These are phyloP conservation scores for Macadamia integrifolia DNA, from an alignment of 164 flowering plant genomes.

Conservation along the genomic window DNA sequence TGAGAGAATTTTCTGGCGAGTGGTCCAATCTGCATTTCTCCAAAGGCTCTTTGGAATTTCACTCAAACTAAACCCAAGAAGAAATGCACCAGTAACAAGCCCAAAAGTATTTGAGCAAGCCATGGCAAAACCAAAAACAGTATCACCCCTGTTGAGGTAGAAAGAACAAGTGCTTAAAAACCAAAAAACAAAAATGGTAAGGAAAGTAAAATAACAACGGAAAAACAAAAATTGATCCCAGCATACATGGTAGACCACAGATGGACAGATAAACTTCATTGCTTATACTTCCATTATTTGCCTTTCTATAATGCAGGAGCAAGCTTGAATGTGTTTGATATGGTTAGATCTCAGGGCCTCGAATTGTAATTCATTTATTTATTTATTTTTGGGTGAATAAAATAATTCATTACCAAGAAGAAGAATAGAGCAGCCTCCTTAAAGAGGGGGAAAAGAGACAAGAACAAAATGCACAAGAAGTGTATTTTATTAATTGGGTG, in stretches of 20 bases:
- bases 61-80: constrained; percentile 98
- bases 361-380: too few relatives aligned
- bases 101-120: constrained; percentile 99
- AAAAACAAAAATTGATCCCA: neutral
- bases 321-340: too few relatives aligned
- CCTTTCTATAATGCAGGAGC: too few relatives aligned
- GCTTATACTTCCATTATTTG: too few relatives aligned
- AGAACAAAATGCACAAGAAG: too few relatives aligned
- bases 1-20: constrained; percentile 83
- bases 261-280: neutral
- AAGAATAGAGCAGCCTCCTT: too few relatives aligned
- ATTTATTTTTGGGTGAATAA: too few relatives aligned
- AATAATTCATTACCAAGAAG: too few relatives aligned
- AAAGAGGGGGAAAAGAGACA: too few relatives aligned
- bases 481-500: too few relatives aligned
- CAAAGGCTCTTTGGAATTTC: constrained; percentile 93
- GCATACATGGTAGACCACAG: neutral
- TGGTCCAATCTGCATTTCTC: constrained; percentile 96
- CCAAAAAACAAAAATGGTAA: neutral
- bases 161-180: neutral
- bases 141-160: constrained; percentile 43
- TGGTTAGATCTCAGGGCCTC: too few relatives aligned
- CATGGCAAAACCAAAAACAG: constrained; percentile 84
- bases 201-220: neutral
- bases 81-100: constrained; percentile 98